A percentile compares a stretch with the other conserved stretches of the same genome.
Conservation (phyloP, 1,139 yeast species). For the Scheffersomyces lignicola region DNA sequence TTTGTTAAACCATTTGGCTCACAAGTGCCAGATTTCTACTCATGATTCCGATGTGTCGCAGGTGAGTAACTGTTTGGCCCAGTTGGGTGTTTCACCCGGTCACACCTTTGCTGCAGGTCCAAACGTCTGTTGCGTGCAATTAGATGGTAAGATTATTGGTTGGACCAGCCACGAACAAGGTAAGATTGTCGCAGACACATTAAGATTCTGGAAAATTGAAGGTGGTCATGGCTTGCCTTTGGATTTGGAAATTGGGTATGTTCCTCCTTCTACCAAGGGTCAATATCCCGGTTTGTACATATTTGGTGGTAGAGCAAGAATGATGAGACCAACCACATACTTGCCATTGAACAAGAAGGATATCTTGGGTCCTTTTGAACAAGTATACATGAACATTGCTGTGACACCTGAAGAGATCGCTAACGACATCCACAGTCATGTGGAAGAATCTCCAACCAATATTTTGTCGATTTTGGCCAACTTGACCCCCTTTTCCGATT, state of each 20-base stretch:
- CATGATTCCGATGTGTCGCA: conserved; percentile 69
- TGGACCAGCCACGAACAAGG: conserved; percentile 95
- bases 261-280: conserved; percentile 92
- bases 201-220: conserved; percentile 91
- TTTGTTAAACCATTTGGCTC: conserved; percentile 91
- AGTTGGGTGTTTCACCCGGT: conserved; percentile 81
- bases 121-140: conserved; percentile 79
- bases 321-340: conserved; percentile 94
- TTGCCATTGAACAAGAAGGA: conserved; percentile 82
- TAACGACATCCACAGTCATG: conserved; percentile 81
- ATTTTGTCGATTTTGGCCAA: conserved; percentile 92
- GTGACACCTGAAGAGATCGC: conserved; percentile 92
- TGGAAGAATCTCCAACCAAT: conserved; percentile 92
- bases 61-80: conserved; percentile 65
- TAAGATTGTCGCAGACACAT: conserved; percentile 79
- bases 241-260: conserved; percentile 89
- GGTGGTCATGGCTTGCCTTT: conserved; percentile 75
- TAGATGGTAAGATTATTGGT: conserved; percentile 91
- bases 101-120: conserved; percentile 87
- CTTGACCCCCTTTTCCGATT: conserved; percentile 95
- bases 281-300: conserved; percentile 95
- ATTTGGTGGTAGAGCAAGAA: conserved; percentile 90
- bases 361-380: conserved; percentile 95
- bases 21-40: conserved; percentile 88
- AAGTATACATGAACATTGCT: conserved; percentile 94